Conservation (phyloP, 441 rosid genomes). For the Metrosideros polymorpha region DNA sequence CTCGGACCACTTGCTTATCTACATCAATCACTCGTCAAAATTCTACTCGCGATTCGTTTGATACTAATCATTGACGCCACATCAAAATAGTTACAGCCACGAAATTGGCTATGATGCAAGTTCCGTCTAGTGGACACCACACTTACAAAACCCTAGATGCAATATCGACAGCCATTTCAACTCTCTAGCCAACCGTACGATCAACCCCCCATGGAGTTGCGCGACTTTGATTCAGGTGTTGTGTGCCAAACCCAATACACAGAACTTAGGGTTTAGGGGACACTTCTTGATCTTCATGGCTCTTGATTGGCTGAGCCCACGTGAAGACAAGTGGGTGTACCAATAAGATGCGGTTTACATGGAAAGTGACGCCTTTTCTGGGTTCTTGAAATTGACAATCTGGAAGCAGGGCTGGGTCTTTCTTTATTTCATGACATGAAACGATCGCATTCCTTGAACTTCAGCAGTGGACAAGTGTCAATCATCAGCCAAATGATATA, state of each 20-base stretch:
- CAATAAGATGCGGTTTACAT: conserved; percentile 1
- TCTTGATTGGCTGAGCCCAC: conserved; percentile 12
- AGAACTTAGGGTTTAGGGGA: not conserved
- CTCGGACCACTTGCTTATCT: not conserved
- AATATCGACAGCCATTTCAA: not conserved
- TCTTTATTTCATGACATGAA: not conserved
- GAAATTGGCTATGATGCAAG: not conserved
- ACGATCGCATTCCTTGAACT: not conserved
- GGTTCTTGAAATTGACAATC: not conserved
- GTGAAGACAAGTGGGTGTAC: conserved; percentile 1
- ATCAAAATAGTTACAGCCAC: not conserved
- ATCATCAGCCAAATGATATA: conserved; percentile 24
- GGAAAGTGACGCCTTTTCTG: not conserved
- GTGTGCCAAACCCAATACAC: not conserved
- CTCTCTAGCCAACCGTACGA: not conserved
- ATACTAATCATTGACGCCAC: too few relatives aligned
- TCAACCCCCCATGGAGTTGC: not conserved
- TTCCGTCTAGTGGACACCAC: not conserved
- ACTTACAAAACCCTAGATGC: not conserved
- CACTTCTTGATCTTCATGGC: not conserved
- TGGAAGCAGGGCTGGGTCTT: not conserved
- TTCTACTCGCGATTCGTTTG: fast-evolving
- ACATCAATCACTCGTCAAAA: not conserved
- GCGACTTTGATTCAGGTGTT: not conserved
- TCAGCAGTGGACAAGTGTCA: conserved; percentile 27